phyloP scores from a whole-genome alignment of 768 basidiomycete genomes.

The Mycena vitilis region DNA sequence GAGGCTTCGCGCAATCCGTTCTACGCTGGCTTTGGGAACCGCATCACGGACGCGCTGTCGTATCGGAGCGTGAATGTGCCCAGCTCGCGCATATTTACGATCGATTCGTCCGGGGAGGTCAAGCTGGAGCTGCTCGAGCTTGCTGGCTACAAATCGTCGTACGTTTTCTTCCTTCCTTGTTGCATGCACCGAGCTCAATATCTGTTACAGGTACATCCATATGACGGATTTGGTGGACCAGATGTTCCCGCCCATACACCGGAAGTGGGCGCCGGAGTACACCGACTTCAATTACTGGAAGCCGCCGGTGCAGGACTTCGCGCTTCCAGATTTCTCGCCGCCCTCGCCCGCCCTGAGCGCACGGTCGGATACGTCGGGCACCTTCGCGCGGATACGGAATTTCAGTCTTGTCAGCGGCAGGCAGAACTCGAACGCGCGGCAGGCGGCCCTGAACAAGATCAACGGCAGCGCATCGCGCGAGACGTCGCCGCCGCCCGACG shows the following conservation, averaged over 20 bases:
- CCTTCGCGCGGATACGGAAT: slow-evolving; percentile 80
- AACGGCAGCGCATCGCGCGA: slow-evolving; percentile 35
- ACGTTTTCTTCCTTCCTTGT: slow-evolving; percentile 43
- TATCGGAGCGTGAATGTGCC: slow-evolving; percentile 96
- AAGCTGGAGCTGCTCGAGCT: slow-evolving; percentile 97
- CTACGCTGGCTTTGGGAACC: slow-evolving; percentile 97
- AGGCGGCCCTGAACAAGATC: slow-evolving; percentile 27
- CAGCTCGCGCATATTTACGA: slow-evolving; percentile 95
- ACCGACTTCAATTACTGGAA: slow-evolving; percentile 99
- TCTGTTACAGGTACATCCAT: slow-evolving; percentile 84
- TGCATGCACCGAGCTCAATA: neutral
- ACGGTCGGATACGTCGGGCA: slow-evolving; percentile 86
- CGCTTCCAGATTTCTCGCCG: slow-evolving; percentile 83
- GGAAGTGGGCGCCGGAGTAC: slow-evolving; percentile 89
- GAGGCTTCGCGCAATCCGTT: slow-evolving; percentile 80
- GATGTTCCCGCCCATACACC: slow-evolving; percentile 97
- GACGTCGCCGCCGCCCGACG: slow-evolving; percentile 48
- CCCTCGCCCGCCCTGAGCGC: slow-evolving; percentile 96
- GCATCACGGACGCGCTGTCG: slow-evolving; percentile 98
- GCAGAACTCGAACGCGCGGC: slow-evolving; percentile 42
- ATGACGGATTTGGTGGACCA: slow-evolving; percentile 99
- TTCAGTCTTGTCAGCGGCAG: slow-evolving; percentile 76
- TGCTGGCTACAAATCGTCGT: slow-evolving; percentile 97
- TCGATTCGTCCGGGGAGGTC: slow-evolving; percentile 93
- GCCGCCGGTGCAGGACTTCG: slow-evolving; percentile 77